Evolutionary conservation across 345 rosid species (phyloP).

Genomic region (Stellera chamaejasme): DNA sequence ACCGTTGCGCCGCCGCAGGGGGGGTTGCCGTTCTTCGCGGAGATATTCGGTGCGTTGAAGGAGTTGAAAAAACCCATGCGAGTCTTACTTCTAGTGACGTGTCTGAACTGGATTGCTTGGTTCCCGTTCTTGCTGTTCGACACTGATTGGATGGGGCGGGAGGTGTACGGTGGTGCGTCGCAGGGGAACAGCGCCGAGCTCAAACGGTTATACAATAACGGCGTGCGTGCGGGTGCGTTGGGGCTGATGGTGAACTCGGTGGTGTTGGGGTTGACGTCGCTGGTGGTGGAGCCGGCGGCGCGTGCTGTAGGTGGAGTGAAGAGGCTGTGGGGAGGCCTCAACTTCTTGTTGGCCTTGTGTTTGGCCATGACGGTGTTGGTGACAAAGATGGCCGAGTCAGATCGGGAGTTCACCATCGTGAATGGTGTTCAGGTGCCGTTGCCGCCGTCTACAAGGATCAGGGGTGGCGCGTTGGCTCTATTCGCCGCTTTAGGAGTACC

Average conservation of each 20-base stretch:
- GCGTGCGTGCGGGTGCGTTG: conserved; percentile 42
- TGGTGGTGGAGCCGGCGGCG: conserved; percentile 23
- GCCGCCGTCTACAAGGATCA: conserved; percentile 29
- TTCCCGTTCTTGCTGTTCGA: conserved; percentile 56
- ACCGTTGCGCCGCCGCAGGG: not conserved
- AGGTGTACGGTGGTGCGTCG: conserved; percentile 45
- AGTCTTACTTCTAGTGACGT: conserved; percentile 41
- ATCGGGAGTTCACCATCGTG: conserved; percentile 10
- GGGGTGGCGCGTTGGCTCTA: conserved; percentile 37
- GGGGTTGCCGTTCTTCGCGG: conserved; percentile 12
- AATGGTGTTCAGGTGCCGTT: conserved; percentile 6
- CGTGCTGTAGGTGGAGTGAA: conserved; percentile 31
- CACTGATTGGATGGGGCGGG: conserved; percentile 59
- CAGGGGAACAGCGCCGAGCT: conserved; percentile 7
- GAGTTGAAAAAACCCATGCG: conserved; percentile 39
- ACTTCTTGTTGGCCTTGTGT: conserved; percentile 38
- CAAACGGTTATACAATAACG: conserved; percentile 24
- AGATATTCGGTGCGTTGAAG: conserved; percentile 28
- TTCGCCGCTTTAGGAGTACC: conserved; percentile 56
- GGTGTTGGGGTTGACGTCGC: conserved; percentile 36
- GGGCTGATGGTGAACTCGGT: conserved; percentile 46
- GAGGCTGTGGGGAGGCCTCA: conserved; percentile 45
- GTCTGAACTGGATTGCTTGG: conserved; percentile 69
- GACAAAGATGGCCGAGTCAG: conserved; percentile 39
- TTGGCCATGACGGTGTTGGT: conserved; percentile 33